These are phyloP conservation scores for Agastache rugosa DNA, from an alignment of 257 asterid genomes.

Conservation along the genomic window DNA sequence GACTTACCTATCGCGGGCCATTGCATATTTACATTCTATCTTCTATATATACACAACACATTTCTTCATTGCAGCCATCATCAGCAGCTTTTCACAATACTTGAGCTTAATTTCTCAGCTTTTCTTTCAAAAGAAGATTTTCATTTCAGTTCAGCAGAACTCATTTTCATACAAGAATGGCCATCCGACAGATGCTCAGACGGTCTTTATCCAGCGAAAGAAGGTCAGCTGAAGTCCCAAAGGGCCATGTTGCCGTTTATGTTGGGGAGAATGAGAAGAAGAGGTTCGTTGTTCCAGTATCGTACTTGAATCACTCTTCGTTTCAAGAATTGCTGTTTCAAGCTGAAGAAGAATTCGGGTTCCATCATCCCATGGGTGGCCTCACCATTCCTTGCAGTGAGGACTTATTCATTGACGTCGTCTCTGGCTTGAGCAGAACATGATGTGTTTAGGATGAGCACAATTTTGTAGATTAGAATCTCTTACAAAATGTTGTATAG, in stretches of 20 bases:
- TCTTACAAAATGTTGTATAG: neutral
- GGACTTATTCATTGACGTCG: conserved; percentile 33
- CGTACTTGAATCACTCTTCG: conserved; percentile 27
- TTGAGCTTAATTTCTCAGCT: conserved; percentile 20
- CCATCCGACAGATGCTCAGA: conserved; percentile 24
- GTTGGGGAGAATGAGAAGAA: conserved; percentile 16
- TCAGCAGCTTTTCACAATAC: neutral
- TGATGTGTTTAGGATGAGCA: conserved; percentile 19
- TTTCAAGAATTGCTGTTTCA: conserved; percentile 29
- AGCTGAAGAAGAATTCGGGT: conserved; percentile 29
- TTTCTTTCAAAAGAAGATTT: neutral
- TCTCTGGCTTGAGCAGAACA: conserved; percentile 21
- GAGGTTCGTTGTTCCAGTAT: conserved; percentile 16
- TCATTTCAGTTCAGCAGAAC: neutral
- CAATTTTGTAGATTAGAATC: conserved; percentile 1
- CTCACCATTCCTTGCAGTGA: conserved; percentile 42
- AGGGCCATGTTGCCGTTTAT: conserved; percentile 16
- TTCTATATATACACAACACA: conserved; percentile 29
- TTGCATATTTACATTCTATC: neutral
- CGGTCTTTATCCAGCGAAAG: conserved; percentile 9
- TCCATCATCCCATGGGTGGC: conserved; percentile 31
- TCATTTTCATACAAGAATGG: conserved; percentile 26
- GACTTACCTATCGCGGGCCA: too few relatives aligned
- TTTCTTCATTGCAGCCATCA: conserved; percentile 20
- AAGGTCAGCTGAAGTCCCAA: conserved; percentile 13